These are phyloP conservation scores for Cryptosporidium tyzzeri DNA, from an alignment of 169 alveolate species.

Conservation along the genomic window DNA sequence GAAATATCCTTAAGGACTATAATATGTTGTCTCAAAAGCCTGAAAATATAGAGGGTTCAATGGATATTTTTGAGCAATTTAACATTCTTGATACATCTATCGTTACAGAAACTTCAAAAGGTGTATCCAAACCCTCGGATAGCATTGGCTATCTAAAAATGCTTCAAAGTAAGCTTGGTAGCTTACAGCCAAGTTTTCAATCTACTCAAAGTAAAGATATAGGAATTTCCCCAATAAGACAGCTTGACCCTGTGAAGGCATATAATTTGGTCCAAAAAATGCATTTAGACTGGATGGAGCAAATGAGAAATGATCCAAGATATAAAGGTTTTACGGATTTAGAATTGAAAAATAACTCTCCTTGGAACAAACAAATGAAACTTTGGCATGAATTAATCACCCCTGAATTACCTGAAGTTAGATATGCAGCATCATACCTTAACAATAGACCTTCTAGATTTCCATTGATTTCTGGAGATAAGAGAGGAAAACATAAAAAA, in stretches of 20 bases:
- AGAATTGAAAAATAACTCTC: constrained; percentile 54
- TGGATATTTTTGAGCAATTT: constrained; percentile 64
- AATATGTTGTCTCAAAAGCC: constrained; percentile 31
- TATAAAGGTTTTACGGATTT: constrained; percentile 52
- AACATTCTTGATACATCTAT: constrained; percentile 36
- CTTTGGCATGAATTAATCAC: constrained; percentile 54
- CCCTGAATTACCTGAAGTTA: constrained; percentile 47
- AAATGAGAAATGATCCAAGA: constrained; percentile 66
- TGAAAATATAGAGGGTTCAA: neutral
- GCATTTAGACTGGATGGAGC: constrained; percentile 72
- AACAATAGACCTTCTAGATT: constrained; percentile 69
- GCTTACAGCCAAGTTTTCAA: neutral
- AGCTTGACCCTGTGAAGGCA: constrained; percentile 32
- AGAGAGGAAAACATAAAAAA: constrained; percentile 41
- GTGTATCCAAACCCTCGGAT: neutral
- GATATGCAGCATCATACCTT: constrained; percentile 61
- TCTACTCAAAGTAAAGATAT: neutral
- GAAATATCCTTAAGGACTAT: constrained; percentile 15
- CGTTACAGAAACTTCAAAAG: neutral
- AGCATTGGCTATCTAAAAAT: neutral
- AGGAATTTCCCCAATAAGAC: constrained; percentile 54
- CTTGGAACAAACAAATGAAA: constrained; percentile 56
- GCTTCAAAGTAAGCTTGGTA: constrained; percentile 8
- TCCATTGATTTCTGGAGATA: constrained; percentile 69
- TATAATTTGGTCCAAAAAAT: constrained; percentile 23